phyloP scores from a whole-genome alignment of 2,329 filamentous ascomycete species.

The Penicillium sclerotiorum region DNA sequence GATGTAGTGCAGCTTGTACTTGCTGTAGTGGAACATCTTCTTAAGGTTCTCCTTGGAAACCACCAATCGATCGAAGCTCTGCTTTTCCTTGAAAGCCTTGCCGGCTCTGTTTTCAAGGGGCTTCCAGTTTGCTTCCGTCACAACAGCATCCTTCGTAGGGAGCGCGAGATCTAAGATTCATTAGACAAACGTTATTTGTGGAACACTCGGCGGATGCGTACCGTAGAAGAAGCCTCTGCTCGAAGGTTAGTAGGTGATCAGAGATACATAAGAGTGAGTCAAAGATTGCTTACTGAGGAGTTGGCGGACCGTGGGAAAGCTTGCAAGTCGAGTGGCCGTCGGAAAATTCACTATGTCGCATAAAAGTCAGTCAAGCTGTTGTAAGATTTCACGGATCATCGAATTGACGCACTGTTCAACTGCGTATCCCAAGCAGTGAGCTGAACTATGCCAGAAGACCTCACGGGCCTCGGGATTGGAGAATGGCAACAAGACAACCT shows the following conservation, averaged over 20 bases:
- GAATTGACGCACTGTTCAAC: slow-evolving; percentile 40
- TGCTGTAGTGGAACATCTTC: slow-evolving; percentile 97
- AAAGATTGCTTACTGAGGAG: slow-evolving; percentile 81
- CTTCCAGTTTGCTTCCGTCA: too few species aligned
- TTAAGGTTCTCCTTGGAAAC: slow-evolving; percentile 88
- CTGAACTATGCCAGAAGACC: slow-evolving; percentile 93
- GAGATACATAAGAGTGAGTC: too few species aligned
- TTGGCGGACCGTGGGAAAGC: slow-evolving; percentile 94
- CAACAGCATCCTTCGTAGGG: too few species aligned
- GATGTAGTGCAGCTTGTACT: slow-evolving; percentile 98
- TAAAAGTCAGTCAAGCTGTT: too few species aligned
- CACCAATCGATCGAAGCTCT: slow-evolving; percentile 86
- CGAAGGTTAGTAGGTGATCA: too few species aligned
- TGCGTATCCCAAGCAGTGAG: slow-evolving; percentile 93
- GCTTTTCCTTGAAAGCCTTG: slow-evolving; percentile 97
- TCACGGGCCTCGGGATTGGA: slow-evolving; percentile 76
- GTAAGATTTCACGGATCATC: too few species aligned
- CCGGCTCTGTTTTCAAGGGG: too few species aligned
- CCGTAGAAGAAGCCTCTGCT: slow-evolving; percentile 99
- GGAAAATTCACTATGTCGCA: too few species aligned
- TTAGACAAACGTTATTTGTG: too few species aligned
- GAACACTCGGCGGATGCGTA: slow-evolving; percentile 87
- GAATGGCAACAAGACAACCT: slow-evolving; percentile 82
- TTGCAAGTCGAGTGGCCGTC: slow-evolving; percentile 54
- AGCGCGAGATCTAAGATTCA: too few species aligned